Evolutionary conservation across 495 filamentous ascomycete genomes (phyloP).

Genomic region (Podospora didyma): DNA sequence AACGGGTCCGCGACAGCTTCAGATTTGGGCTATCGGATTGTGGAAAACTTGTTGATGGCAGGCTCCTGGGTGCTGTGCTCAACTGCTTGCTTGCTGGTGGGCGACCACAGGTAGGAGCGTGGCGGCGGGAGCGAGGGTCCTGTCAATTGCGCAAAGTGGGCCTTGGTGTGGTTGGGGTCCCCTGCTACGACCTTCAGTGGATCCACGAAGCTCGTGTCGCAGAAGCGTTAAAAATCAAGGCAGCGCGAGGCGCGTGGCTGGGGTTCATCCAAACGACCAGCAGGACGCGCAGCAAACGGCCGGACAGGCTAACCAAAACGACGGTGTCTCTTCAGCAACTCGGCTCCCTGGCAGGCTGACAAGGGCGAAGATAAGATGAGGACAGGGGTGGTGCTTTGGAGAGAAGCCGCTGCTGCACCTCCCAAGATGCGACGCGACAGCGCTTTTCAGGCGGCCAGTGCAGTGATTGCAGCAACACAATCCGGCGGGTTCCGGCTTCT

Average conservation of each 20-base stretch:
- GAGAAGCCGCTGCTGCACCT: no score
- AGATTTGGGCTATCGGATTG: neutral
- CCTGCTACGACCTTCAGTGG: slow-evolving; percentile 6
- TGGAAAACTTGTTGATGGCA: slow-evolving; percentile 1
- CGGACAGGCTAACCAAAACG: neutral
- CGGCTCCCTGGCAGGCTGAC: neutral
- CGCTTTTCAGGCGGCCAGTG: no score
- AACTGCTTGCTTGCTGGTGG: no score
- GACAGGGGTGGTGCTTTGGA: neutral
- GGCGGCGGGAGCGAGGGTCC: neutral
- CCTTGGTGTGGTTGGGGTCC: neutral
- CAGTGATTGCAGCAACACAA: no score
- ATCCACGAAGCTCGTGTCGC: slow-evolving; percentile 9
- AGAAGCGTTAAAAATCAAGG: slow-evolving; percentile 20
- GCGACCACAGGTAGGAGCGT: neutral
- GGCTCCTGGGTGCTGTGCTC: no score
- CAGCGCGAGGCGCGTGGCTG: slow-evolving; percentile 7
- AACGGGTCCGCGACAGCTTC: slow-evolving; percentile 8
- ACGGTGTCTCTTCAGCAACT: neutral
- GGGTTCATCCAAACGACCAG: neutral
- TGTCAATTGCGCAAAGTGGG: neutral
- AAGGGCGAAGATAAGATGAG: neutral
- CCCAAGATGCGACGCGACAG: no score
- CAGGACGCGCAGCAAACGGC: slow-evolving; percentile 5
- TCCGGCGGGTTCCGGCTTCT: no score